Evolutionary conservation across 2,329 filamentous ascomycete genomes (phyloP).

Genomic region (Phoma herbarum): DNA sequence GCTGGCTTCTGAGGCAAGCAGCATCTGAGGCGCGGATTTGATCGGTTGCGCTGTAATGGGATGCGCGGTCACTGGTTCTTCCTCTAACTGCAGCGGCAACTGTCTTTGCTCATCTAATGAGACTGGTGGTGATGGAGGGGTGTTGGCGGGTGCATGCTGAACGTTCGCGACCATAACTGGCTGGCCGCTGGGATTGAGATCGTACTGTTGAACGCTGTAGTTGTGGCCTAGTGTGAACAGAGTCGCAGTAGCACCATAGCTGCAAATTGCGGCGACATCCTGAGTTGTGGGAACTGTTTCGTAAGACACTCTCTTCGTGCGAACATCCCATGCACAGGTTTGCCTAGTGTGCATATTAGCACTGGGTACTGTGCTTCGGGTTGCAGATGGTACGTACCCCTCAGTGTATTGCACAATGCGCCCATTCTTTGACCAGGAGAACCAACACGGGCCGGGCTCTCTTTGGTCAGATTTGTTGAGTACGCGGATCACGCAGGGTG

Average conservation of each 20-base stretch:
- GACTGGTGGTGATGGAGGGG: constrained; percentile 83
- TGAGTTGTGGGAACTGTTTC: constrained; percentile 87
- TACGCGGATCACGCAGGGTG: constrained; percentile 87
- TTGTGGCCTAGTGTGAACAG: constrained; percentile 91
- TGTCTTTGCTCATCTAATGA: constrained; percentile 76
- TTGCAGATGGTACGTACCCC: constrained; percentile 68
- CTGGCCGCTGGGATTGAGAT: constrained; percentile 76
- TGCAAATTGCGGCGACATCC: constrained; percentile 80
- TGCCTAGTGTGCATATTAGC: constrained; percentile 62
- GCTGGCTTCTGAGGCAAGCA: constrained; percentile 69
- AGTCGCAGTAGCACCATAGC: constrained; percentile 88
- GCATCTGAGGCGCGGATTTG: constrained; percentile 41
- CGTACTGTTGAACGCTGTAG: constrained; percentile 93
- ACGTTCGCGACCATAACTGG: constrained; percentile 84
- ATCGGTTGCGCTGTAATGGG: constrained; percentile 43
- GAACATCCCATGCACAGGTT: constrained; percentile 94
- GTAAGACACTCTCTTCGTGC: constrained; percentile 95
- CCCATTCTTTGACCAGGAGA: constrained; percentile 98
- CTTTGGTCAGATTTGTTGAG: constrained; percentile 81
- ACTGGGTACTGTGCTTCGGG: constrained; percentile 23
- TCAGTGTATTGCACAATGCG: constrained; percentile 93
- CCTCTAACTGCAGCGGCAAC: constrained; percentile 33
- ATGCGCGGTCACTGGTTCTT: constrained; percentile 44
- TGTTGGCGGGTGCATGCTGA: constrained; percentile 80
- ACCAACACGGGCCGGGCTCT: constrained; percentile 85